Base-by-base conservation (phyloP, 2,329 filamentous ascomycete species). In the Aspergillus versicolor region DNA sequence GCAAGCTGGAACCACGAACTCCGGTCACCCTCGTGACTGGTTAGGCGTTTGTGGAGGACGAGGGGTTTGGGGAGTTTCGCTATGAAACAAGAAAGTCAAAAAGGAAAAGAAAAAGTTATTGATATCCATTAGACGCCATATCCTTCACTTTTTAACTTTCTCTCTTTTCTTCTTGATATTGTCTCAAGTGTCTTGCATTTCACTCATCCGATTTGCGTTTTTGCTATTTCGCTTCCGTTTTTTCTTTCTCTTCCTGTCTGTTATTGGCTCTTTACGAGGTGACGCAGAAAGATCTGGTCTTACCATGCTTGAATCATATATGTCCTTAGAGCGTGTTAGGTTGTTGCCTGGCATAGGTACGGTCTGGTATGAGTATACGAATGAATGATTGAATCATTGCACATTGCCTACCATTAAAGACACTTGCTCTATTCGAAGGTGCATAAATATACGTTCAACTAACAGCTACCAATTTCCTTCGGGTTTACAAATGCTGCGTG, bases 31-130 rank as follows among this genome's bases (percentile, higher is more conserved):
- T 11, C 70, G 72, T 12, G 73, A 76, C 61, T 77, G 75, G 75
- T 65, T 79, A 34, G 77, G 77, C 5, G 76, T 79, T 19, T 78
- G 76, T 57, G 76, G 76, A 22, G 77, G 77, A 27, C 70, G 75
- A 54, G 76, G 76, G 5, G 67, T 79, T 34, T 79, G 77, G 72
- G 76, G 76, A 5, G 77, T 79, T 47, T 64, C 72, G 9, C 59
- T 77, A 60, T 77, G 63, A 68, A 30, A 38, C 19, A 46, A 19
- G 38, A 52, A 57, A 57, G 55, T 9, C 9, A 30, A 52, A 42
- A 48, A 37, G 15, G 40, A 37, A 24, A 45, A n/a, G 37, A 56
- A 57, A 45, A 52, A 52, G 38, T 21, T 42, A 22, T 57, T 61
- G 59, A 58, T 50, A 56, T 59, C 54, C 54, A 55, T 42, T 59